Base-by-base conservation (phyloP, 2,329 filamentous ascomycete species). In the Stromatinia cepivora region DNA sequence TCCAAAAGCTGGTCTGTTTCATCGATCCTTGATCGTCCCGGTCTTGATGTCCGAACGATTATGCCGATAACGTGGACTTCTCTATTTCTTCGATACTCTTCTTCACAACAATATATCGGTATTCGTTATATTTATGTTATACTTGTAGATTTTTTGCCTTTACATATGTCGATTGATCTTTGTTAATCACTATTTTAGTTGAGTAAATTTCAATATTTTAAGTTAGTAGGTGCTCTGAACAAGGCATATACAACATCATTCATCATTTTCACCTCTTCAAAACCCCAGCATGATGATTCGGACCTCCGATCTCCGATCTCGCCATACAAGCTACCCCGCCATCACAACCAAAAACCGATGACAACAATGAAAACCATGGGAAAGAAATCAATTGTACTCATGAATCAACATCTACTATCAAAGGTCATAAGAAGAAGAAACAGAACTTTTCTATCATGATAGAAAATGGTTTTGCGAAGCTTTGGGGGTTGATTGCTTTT, bases 401-500 rank as follows among this genome's bases (percentile, higher is more conserved):
- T 46, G 71, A 64, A 22, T 73, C 72, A 11, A 53, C 64, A 28
- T 72, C 66, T 17, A 66, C 68, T 22, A 59, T 56, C 2, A 67
- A 56, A 6, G 71, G 67, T 69, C 57, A 61, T 52, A 67, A 69
- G 15, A 70, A 71, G 39, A 39, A 45, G 10, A 70, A 72, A 34
- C 53, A 31, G n/a, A 68, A 52, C n/a, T 71, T 74, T 52, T 68
- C 67, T 34, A 56, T 52, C 25, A 46, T 75, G 4, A 72, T 67
- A 50, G 52, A 73, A 15, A 72, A 74, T 59, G n/a, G 52, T 5
- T 72, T 68, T 50, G 62, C 67, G 9, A 72, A 53, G 46, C 69
- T 25, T 8, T 71, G 72, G 72, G 73, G 46, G 3, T 69, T 80
- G 3, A 63, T 89, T 22, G 81, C 81, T 48, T 92, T 86, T 84